phyloP scores from a whole-genome alignment of 257 asterid species.

The Solanum chiquidenum region DNA sequence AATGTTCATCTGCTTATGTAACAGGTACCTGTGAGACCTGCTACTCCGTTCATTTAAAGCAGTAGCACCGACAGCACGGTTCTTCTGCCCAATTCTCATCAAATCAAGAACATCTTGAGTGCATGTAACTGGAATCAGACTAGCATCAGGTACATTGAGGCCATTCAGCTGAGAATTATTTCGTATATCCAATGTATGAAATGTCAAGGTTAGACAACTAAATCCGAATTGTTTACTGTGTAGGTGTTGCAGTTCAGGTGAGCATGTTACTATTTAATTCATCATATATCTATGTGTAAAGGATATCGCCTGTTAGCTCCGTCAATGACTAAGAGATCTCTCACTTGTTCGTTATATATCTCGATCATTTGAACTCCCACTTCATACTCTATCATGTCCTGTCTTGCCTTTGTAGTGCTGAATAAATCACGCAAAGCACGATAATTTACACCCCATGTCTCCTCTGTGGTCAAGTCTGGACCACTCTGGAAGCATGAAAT shows the following conservation, averaged over 20 bases:
- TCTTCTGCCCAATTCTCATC: slow-evolving; percentile 72
- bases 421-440: slow-evolving; percentile 83
- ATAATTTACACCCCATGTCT: slow-evolving; percentile 88
- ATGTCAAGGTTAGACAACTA: slow-evolving; percentile 37
- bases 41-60: slow-evolving; percentile 86
- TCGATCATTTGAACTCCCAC: slow-evolving; percentile 93
- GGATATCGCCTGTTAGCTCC: slow-evolving; percentile 78
- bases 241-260: not conserved
- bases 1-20: not conserved
- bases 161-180: slow-evolving; percentile 90
- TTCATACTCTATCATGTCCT: slow-evolving; percentile 56
- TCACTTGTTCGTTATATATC: slow-evolving; percentile 88
- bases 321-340: slow-evolving; percentile 83
- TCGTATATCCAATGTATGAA: slow-evolving; percentile 64
- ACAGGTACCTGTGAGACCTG: slow-evolving; percentile 69
- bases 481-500: slow-evolving; percentile 56
- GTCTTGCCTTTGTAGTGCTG: slow-evolving; percentile 49
- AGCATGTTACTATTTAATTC: not conserved
- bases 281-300: slow-evolving; percentile 8
- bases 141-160: slow-evolving; percentile 89
- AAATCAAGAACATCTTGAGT: slow-evolving; percentile 87
- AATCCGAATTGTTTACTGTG: not conserved
- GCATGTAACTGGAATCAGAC: slow-evolving; percentile 57
- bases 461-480: slow-evolving; percentile 77
- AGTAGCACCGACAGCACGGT: slow-evolving; percentile 90